phyloP scores from a whole-genome alignment of 192 early-diverging fungal genomes.

The Coemansia pectinata region DNA sequence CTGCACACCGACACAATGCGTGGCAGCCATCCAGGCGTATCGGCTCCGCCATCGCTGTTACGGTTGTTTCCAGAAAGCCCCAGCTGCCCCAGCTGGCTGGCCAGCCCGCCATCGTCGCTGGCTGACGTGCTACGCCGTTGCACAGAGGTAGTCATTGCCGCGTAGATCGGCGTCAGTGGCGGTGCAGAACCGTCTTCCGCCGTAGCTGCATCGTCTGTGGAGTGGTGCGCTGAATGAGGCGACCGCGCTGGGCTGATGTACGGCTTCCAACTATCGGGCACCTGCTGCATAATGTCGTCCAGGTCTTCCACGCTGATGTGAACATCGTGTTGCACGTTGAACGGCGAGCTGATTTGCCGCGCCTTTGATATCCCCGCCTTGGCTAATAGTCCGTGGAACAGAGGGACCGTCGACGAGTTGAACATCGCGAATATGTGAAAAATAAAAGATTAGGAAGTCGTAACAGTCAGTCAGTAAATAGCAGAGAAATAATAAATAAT shows the following conservation, averaged over 20 bases:
- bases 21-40: conserved; percentile 45
- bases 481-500: not conserved
- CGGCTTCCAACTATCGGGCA: conserved; percentile 43
- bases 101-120: conserved; percentile 18
- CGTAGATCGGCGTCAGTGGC: conserved; percentile 43
- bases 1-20: conserved; percentile 47
- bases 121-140: conserved; percentile 27
- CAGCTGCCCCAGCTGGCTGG: conserved; percentile 17
- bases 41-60: conserved; percentile 21
- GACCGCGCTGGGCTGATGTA: conserved; percentile 41
- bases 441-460: not conserved
- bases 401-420: conserved; percentile 30
- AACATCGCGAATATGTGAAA: conserved; percentile 22
- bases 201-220: conserved; percentile 10
- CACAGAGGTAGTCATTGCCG: conserved; percentile 25
- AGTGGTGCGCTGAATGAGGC: conserved; percentile 26
- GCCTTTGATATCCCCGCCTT: conserved; percentile 45
- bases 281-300: conserved; percentile 51
- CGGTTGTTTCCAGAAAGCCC: not conserved
- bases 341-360: conserved; percentile 52
- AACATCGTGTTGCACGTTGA: conserved; percentile 55
- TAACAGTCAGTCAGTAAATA: not conserved
- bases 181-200: not conserved
- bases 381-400: conserved; percentile 49
- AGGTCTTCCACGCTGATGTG: conserved; percentile 58